A percentile compares a stretch with the other conserved stretches of the same genome.
Conservation (phyloP, 148 eudicot species). For the Rhododendron kiyosumense region DNA sequence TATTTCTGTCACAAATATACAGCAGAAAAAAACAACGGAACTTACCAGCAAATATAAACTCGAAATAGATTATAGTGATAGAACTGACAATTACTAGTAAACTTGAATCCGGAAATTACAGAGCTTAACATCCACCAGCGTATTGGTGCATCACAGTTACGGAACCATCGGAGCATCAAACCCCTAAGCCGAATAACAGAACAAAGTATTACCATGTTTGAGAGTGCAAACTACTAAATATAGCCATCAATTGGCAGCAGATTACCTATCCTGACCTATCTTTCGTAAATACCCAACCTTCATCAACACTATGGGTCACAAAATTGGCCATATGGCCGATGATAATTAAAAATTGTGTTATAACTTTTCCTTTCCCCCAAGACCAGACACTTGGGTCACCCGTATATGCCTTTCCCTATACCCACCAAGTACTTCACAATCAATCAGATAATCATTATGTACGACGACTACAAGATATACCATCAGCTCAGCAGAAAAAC, state of each 20-base stretch:
- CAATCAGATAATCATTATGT: background rate
- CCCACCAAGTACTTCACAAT: conserved; percentile 3
- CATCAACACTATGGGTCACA: background rate
- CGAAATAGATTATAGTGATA: background rate
- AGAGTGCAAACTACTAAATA: background rate
- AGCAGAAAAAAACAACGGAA: background rate
- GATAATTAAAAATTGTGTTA: background rate
- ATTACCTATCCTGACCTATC: background rate
- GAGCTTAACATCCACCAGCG: background rate
- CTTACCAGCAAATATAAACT: background rate
- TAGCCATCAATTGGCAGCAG: background rate
- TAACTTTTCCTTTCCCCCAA: background rate
- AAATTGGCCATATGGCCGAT: background rate
- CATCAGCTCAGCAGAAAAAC: conserved; percentile 67
- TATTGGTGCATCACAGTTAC: background rate
- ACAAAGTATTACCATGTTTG: background rate
- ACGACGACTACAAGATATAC: background rate
- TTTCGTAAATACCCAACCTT: background rate
- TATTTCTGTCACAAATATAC: too few relatives aligned
- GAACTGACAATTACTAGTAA: background rate
- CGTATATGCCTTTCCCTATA: background rate
- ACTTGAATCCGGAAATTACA: background rate
- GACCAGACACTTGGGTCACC: background rate
- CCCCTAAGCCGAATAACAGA: background rate
- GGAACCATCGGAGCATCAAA: background rate